Base-by-base conservation (phyloP, 2,329 filamentous ascomycete genomes). In the Aspergillus sp. region DNA sequence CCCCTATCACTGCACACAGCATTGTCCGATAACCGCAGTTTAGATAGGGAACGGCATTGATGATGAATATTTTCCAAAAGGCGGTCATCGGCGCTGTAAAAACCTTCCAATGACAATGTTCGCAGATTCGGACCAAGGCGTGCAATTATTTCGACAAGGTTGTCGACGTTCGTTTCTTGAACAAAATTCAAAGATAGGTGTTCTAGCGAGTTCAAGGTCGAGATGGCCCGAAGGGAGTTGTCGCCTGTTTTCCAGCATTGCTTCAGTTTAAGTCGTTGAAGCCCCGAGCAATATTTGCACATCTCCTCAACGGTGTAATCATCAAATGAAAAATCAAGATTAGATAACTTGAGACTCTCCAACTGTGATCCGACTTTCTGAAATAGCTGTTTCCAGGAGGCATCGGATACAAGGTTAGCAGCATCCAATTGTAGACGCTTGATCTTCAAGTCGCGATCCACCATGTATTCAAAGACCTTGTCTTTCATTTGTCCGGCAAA, bases 401-500 rank as follows among this genome's bases (percentile, higher is more conserved):
- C 72, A 47, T 93, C 83, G 7, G 85, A 83, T 11, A 97, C 72
- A 1, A 97, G 79, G 53, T 95, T 97, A 7, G 88, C 82, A 8
- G 89, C 88, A 50, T 93, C 85, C 0, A 97, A 75, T 50, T 89
- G 86, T 35, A 97, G 74, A 44, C 81, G 76, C 47, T 82, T 78
- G n/a, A 96, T 72, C 7, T 77, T 67, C 39, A 81, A 78, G 39
- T 86, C 77, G 38, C 88, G 86, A 43, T 82, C 82, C 13, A 88
- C 73, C 58, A 96, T 78, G 62, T 91, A 95, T 41, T 88, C 80
- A 65, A 96, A 77, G 34, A 90, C 86, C 33, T 76, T 75, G 57
- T 96, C 86, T 66, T 95, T 95, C 74, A 96, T 85, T 60, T 95
- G 90, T 39, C 93, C 87, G n/a, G 85, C 88, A 57, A 90, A 91